Percentiles rank a stretch among this genome's conserved stretches.
Conservation (phyloP, 192 early-diverging fungal genomes). For the Bifiguratus adelaidae region DNA sequence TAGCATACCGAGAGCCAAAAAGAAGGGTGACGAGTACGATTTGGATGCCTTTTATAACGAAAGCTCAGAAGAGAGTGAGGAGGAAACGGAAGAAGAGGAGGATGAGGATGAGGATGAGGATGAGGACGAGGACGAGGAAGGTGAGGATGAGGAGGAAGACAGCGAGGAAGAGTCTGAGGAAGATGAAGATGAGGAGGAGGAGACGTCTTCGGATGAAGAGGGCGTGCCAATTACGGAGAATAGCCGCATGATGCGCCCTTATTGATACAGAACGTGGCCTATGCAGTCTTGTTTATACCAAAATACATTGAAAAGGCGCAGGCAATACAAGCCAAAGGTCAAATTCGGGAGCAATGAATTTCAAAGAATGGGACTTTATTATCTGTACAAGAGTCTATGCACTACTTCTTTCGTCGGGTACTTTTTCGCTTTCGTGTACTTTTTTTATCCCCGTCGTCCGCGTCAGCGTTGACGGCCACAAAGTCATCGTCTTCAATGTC, state of each 20-base stretch:
- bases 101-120: slow-evolving; percentile 21
- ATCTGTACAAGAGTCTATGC: background rate
- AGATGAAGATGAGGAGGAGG: slow-evolving; percentile 15
- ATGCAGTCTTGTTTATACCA: background rate
- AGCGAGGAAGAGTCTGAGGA: slow-evolving; percentile 18
- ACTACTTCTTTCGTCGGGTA: background rate
- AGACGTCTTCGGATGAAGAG: too few relatives aligned
- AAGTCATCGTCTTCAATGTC: slow-evolving; percentile 3
- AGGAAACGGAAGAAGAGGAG: slow-evolving; percentile 17
- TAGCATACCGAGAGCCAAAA: slow-evolving; percentile 10
- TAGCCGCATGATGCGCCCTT: too few relatives aligned
- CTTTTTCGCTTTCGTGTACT: background rate
- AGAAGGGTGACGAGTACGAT: slow-evolving; percentile 20
- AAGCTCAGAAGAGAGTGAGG: slow-evolving; percentile 21
- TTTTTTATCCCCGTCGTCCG: background rate
- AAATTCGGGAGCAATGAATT: too few relatives aligned
- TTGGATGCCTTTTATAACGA: slow-evolving; percentile 35
- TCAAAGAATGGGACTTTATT: background rate
- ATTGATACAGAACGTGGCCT: background rate
- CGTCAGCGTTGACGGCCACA: slow-evolving; percentile 1
- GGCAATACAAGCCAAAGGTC: slow-evolving; percentile 2
- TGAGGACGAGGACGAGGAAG: slow-evolving; percentile 29
- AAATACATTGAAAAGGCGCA: slow-evolving; percentile 1
- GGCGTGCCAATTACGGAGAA: too few relatives aligned
- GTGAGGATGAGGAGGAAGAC: slow-evolving; percentile 21